Base-by-base conservation (phyloP, 2,329 filamentous ascomycete species). In the Fusarium albidum region DNA sequence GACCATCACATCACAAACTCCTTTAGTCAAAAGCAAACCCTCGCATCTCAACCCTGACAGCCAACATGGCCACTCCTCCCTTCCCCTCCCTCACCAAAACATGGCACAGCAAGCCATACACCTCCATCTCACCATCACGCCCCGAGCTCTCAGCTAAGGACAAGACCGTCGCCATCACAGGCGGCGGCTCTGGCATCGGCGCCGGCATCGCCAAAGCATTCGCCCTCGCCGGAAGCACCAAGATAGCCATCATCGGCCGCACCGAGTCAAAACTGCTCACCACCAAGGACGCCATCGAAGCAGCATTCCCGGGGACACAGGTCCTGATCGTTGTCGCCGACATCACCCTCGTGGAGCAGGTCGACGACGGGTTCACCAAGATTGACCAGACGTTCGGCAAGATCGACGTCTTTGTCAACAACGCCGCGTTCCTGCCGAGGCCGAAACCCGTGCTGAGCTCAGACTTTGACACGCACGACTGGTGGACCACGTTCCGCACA, bases 151-250 rank as follows among this genome's bases (percentile, higher is more conserved):
- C 69, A 0, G 69, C 68, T 3, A 61, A 56, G 3, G 72, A 71
- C 3, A 68, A 70, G 25, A 83, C 79, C 9, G 80, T 87, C 6
- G 75, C 90, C 12, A 85, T 90, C 64, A 88, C 85, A 1, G 87
- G 87, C 34, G 86, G 81, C 4, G 81, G 82, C 2, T 81, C 79
- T 0, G 85, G 87, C 10, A 83, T 90, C 21, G 87, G 87, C 2
- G 82, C 83, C 52, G 83, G 85, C 1, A 81, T 87, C 9, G 86
- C 86, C 1, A 77, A 80, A 35, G 75, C 85, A 18, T 90, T 81
- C 54, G 69, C 73, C 3, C 57, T 64, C 7, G 80, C 79, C 0
- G 70, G 70, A 0, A 73, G 75, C 3, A 40, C 61, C 3, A 68
- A 67, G 1, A 62, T 80, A 10, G 65, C 73, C 14, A 70, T 82